These are phyloP conservation scores for Candida taoyuanica DNA, from an alignment of 805 yeast genomes.

Conservation along the genomic window DNA sequence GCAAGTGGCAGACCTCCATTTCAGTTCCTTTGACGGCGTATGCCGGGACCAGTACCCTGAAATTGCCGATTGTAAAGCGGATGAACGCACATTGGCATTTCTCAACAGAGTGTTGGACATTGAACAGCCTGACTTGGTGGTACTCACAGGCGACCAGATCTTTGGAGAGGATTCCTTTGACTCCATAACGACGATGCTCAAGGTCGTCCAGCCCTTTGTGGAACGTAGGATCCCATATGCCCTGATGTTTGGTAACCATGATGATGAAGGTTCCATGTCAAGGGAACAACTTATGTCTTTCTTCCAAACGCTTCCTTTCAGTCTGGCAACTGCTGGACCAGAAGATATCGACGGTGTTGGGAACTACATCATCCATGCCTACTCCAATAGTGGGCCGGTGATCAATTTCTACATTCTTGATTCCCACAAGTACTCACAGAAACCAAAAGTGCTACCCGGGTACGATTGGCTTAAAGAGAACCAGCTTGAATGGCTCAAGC, in stretches of 20 bases:
- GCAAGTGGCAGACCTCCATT: slow-evolving; percentile 90
- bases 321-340: slow-evolving; percentile 60
- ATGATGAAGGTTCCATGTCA: slow-evolving; percentile 72
- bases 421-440: slow-evolving; percentile 69
- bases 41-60: slow-evolving; percentile 74
- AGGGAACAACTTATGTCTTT: slow-evolving; percentile 59
- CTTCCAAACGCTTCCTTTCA: slow-evolving; percentile 59
- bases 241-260: slow-evolving; percentile 88
- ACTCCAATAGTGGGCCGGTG: slow-evolving; percentile 35
- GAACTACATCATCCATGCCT: slow-evolving; percentile 59
- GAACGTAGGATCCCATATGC: slow-evolving; percentile 75
- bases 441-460: slow-evolving; percentile 65
- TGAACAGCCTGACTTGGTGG: slow-evolving; percentile 82
- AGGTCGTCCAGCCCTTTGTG: slow-evolving; percentile 69
- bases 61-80: slow-evolving; percentile 65
- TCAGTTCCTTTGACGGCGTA: slow-evolving; percentile 74
- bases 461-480: slow-evolving; percentile 80
- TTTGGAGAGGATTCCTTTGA: slow-evolving; percentile 80
- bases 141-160: slow-evolving; percentile 87
- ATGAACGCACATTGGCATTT: slow-evolving; percentile 48
- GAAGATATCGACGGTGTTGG: slow-evolving; percentile 74
- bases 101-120: slow-evolving; percentile 57
- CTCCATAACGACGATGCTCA: slow-evolving; percentile 74
- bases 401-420: slow-evolving; percentile 74
- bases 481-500: slow-evolving; percentile 55